phyloP scores from a whole-genome alignment of 2,329 filamentous ascomycete genomes.

The Exophiala aquamarina region DNA sequence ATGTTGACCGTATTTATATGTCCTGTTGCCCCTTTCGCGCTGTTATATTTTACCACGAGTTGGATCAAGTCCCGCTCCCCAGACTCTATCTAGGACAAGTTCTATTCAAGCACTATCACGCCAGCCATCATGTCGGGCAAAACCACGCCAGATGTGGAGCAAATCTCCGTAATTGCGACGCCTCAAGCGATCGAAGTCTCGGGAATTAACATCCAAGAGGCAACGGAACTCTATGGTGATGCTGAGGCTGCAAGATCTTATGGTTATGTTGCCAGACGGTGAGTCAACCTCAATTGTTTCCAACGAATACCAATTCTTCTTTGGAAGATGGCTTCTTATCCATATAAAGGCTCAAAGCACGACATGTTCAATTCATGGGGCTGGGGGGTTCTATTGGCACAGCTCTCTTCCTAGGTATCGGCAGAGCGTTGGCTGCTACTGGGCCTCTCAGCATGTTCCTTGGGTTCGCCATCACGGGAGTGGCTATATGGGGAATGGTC shows the following conservation, averaged over 20 bases:
- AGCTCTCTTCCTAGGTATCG: constrained; percentile 56
- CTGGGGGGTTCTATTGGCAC: constrained; percentile 60
- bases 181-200: neutral
- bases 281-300: too few species aligned
- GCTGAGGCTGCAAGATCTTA: constrained; percentile 50
- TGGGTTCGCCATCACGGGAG: constrained; percentile 52
- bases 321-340: neutral
- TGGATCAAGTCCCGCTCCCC: too few species aligned
- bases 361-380: constrained; percentile 61
- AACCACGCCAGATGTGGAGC: too few species aligned
- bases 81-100: too few species aligned
- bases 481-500: constrained; percentile 45
- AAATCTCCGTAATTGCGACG: too few species aligned
- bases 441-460: constrained; percentile 55
- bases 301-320: too few species aligned
- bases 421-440: constrained; percentile 51
- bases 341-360: constrained; percentile 44
- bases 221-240: constrained; percentile 53
- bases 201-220: constrained; percentile 38
- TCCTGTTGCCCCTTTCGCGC: too few species aligned
- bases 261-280: constrained; percentile 52
- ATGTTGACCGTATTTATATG: too few species aligned
- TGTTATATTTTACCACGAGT: too few species aligned
- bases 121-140: too few species aligned
- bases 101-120: too few species aligned